A percentile compares a stretch with the other conserved stretches of the same genome.
phyloP scores from a whole-genome alignment of 2,329 filamentous ascomycete genomes.

The Ophiocordyceps unilateralis region DNA sequence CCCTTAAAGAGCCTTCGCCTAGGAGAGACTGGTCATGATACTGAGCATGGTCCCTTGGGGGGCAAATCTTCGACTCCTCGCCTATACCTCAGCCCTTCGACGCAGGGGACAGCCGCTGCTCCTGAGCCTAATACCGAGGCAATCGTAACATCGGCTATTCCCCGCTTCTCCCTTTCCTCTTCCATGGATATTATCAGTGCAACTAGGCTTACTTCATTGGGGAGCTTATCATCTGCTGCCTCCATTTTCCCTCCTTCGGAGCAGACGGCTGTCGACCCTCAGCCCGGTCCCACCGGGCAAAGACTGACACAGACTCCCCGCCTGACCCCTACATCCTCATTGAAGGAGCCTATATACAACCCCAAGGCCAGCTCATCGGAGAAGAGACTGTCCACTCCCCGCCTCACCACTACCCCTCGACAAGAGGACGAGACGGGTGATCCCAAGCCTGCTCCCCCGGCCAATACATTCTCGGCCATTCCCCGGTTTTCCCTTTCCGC shows the following conservation, averaged over 20 bases:
- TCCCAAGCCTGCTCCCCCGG: not conserved
- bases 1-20: too few species aligned
- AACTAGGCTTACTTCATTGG: not conserved
- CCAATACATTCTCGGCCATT: not conserved
- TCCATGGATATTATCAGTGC: not conserved
- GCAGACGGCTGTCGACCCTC: not conserved
- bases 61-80: not conserved
- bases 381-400: not conserved
- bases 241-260: not conserved
- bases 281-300: not conserved
- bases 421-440: not conserved
- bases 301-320: not conserved
- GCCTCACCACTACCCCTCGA: not conserved
- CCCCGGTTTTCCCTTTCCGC: not conserved
- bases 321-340: not conserved
- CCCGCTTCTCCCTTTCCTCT: not conserved
- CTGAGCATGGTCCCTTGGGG: not conserved
- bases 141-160: not conserved
- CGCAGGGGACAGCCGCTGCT: not conserved
- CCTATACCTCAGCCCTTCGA: not conserved
- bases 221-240: not conserved
- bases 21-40: not conserved
- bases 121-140: not conserved
- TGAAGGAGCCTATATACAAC: not conserved
- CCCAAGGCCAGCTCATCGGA: not conserved